These are phyloP conservation scores for Fusarium tanahbumbuense DNA, from an alignment of 2,329 filamentous ascomycete genomes.

Conservation along the genomic window DNA sequence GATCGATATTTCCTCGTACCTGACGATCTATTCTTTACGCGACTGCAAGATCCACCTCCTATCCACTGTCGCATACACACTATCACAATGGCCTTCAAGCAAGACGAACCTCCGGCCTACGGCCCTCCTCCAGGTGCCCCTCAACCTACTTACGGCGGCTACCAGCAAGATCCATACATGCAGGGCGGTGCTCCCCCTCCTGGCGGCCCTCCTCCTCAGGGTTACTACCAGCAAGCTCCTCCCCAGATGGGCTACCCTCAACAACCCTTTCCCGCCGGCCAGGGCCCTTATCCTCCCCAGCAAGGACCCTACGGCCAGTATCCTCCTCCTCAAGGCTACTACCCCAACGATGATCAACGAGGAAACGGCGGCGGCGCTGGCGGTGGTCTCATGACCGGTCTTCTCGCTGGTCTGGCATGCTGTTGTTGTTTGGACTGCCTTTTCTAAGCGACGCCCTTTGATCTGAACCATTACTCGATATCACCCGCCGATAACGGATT, in stretches of 20 bases:
- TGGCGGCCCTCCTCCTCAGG: conserved; percentile 29
- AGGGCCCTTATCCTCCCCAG: conserved; percentile 52
- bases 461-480: conserved; percentile 6
- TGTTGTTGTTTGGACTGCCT: conserved; percentile 69
- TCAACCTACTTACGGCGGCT: conserved; percentile 59
- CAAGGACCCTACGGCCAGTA: conserved; percentile 52
- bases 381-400: conserved; percentile 56
- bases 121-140: conserved; percentile 53
- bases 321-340: conserved; percentile 53
- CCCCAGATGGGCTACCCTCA: conserved; percentile 50
- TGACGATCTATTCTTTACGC: conserved; percentile 6
- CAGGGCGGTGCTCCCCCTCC: conserved; percentile 33
- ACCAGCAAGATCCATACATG: conserved; percentile 50
- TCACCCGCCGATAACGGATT: conserved; percentile 4
- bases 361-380: conserved; percentile 45
- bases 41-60: conserved; percentile 8
- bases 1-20: conserved; percentile 11
- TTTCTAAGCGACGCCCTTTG: conserved; percentile 56
- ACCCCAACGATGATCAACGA: conserved; percentile 46
- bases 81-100: conserved; percentile 52
- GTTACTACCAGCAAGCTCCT: conserved; percentile 46
- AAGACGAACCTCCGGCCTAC: conserved; percentile 64
- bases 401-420: conserved; percentile 65
- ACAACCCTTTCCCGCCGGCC: conserved; percentile 51
- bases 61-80: conserved; percentile 18